Evolutionary conservation across 441 rosid species (phyloP).

Genomic region (Mallotus japonicus): DNA sequence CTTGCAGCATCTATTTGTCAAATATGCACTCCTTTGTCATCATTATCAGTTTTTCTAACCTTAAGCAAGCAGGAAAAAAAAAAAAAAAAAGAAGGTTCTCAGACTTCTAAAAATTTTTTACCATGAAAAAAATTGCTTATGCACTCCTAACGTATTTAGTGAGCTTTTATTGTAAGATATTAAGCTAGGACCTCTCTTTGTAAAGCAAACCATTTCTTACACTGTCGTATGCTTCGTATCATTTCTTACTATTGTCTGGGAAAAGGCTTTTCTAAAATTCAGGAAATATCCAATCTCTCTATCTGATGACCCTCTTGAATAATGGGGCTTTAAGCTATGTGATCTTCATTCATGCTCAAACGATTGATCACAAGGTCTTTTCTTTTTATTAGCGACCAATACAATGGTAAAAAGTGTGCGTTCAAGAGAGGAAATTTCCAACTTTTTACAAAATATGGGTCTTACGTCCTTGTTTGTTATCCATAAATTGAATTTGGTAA

Average conservation of each 20-base stretch:
- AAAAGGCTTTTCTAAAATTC: background rate
- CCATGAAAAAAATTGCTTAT: background rate
- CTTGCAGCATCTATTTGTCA: background rate
- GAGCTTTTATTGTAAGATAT: background rate
- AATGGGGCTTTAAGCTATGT: background rate
- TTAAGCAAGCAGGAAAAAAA: background rate
- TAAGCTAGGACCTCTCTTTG: background rate
- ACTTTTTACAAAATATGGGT: background rate
- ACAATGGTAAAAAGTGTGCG: background rate
- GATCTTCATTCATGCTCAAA: background rate
- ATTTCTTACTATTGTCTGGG: background rate
- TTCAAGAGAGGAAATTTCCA: background rate
- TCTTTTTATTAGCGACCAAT: background rate
- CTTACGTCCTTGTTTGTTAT: background rate
- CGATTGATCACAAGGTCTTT: background rate
- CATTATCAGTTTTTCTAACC: background rate
- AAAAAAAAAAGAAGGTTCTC: too few species aligned
- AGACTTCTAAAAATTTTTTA: background rate
- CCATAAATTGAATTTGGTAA: background rate
- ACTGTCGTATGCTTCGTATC: background rate
- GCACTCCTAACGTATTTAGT: background rate
- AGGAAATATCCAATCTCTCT: background rate
- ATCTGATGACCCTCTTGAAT: background rate
- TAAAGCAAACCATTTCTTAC: background rate
- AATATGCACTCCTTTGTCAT: background rate